phyloP scores from a whole-genome alignment of 805 yeast species.

The Starmera amethionina region DNA sequence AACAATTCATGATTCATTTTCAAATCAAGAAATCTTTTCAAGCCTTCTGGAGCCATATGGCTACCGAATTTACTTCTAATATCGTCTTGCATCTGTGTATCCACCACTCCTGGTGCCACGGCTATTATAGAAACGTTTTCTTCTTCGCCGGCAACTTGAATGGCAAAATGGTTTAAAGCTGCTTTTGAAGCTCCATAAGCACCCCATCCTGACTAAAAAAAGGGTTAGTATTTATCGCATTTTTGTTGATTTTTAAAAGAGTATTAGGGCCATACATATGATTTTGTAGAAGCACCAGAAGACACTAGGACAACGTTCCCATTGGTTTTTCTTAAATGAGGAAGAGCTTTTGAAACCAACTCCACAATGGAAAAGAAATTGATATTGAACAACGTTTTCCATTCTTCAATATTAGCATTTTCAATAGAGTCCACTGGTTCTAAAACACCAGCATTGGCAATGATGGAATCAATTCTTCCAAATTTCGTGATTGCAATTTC shows the following conservation, averaged over 20 bases:
- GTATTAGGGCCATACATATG: conserved; percentile 28
- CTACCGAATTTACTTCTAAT: conserved; percentile 57
- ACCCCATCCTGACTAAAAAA: conserved; percentile 59
- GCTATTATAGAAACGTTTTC: conserved; percentile 49
- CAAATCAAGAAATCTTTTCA: conserved; percentile 54
- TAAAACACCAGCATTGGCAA: conserved; percentile 77
- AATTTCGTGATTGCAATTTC: conserved; percentile 34
- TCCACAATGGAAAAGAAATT: conserved; percentile 71
- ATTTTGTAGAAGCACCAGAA: conserved; percentile 72
- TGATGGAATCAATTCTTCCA: conserved; percentile 52
- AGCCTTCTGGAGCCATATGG: conserved; percentile 51
- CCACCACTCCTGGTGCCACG: conserved; percentile 92
- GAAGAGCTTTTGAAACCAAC: conserved; percentile 44
- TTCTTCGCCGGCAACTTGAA: conserved; percentile 62
- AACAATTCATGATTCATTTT: conserved; percentile 48
- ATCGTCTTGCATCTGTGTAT: conserved; percentile 78
- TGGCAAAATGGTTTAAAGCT: conserved; percentile 71
- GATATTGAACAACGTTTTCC: conserved; percentile 62
- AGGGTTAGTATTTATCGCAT: neutral
- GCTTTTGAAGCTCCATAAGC: conserved; percentile 92
- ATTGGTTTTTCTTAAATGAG: conserved; percentile 40
- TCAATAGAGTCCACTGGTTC: conserved; percentile 61
- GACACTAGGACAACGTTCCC: conserved; percentile 76
- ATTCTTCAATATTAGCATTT: conserved; percentile 40
- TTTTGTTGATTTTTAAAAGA: too few species aligned